Evolutionary conservation across 2,329 filamentous ascomycete genomes (phyloP).

Genomic region (Talaromyces pinophilus): DNA sequence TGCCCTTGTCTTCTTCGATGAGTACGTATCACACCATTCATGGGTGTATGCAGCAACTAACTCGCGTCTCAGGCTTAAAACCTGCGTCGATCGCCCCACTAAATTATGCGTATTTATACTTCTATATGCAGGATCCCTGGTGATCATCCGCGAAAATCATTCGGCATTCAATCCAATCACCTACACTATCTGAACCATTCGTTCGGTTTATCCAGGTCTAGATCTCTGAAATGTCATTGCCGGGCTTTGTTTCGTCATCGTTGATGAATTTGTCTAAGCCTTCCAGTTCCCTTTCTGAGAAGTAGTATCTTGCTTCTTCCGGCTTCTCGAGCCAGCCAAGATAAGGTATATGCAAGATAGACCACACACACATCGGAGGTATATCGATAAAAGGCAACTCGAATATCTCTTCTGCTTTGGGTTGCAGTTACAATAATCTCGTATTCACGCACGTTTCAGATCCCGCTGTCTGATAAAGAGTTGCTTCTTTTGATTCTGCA

Average conservation of each 20-base stretch:
- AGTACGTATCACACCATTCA: background rate
- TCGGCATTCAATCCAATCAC: background rate
- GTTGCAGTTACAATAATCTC: background rate
- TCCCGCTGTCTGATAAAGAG: background rate
- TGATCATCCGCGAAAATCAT: background rate
- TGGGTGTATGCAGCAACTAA: background rate
- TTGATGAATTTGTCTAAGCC: background rate
- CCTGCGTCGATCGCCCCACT: background rate
- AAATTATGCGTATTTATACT: background rate
- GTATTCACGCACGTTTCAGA: background rate
- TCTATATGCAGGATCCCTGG: background rate
- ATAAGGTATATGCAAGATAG: slow-evolving; percentile 3
- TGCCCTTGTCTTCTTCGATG: background rate
- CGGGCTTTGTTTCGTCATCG: background rate
- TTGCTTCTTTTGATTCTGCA: background rate
- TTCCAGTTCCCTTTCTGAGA: background rate
- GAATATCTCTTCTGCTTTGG: background rate
- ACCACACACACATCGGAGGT: background rate
- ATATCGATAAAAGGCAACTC: background rate
- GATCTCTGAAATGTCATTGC: background rate
- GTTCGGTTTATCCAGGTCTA: background rate
- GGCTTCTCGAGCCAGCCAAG: background rate
- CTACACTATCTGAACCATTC: background rate
- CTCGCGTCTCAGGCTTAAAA: background rate
- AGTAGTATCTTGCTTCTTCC: background rate